Base-by-base conservation (phyloP, 225 moss, liverwort and hornwort genomes). In the Antitrichia curtipendula region DNA sequence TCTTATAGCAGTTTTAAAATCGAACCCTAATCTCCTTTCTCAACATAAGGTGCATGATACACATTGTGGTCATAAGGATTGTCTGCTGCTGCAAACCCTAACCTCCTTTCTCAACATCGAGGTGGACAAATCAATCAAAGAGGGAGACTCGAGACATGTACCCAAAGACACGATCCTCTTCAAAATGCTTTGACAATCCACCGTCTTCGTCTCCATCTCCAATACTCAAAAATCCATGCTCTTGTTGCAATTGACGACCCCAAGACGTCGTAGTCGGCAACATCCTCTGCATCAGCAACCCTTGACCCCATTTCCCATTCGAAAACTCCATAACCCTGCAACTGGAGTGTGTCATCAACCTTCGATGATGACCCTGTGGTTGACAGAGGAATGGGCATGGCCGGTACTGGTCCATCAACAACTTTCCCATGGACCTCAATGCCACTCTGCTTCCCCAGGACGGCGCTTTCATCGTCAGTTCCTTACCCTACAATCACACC, bases 81-180 rank as follows among this genome's bases (percentile, higher is more conserved):
- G 43, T 47, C 45, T 47, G 29, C 31, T 31, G 49, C 52, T 78
- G 60, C 83, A 84, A 84, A 84, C 71, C 79, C 61, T 84, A 79
- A 78, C 31, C 19, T 58, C 78, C 31, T 43, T 78, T 18, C 40
- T 64, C 65, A 59, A 66, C 40, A 52, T 65, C 38, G 36, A 50
- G 62, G 28, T 62, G 28, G 8, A 50, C 15, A 50, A n/a, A 75
- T 29, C 38, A 52, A 40, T 85, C 50, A 38, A 38, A 49, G 52
- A 32, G 63, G 4, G 41, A 50, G 82, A 64, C 24, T 50, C 82
- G 36, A 87, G 60, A 32, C 28, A 72, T 41, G 56, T 86, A 97
- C 96, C 97, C 94, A 18, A 97, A 90, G 43, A 97, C 56, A 29
- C 95, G 92, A 73, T 94, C 82, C 82, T 97, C 94, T 82, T 96